Base-by-base conservation (phyloP, 768 basidiomycete genomes). In the Macrocybe gigantea region DNA sequence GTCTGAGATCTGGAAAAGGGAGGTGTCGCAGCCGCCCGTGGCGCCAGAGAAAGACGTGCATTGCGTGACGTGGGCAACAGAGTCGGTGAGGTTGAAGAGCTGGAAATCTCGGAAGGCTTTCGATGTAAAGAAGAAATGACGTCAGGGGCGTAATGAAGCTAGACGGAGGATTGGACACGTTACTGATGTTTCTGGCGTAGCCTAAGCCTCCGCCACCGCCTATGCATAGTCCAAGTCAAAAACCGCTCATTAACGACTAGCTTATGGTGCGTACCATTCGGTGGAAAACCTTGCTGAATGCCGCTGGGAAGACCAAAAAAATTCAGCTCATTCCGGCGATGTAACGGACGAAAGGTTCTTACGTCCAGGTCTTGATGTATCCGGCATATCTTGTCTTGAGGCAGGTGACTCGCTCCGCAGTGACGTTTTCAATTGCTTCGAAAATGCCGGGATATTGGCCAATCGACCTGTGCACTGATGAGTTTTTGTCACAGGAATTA, bases 341-440 rank as follows among this genome's bases (percentile, higher is more conserved):
- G 7, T 12, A 13, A 8, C 15, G 3, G 36, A 33, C 22, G 31
- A 33, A 12, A 14, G 12, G 3, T 10, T 43, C 59, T 57, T 32
- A 58, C 55, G 66, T 66, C 67, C 67, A 68, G 15, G 66, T 65
- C 51, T 68, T 68, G 42, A 67, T 58, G 44, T 68, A 67, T 5
- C 60, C 65, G 3, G 57, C 58, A 44, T 60, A 60, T 11, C 55
- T 45, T 0, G 59, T 60, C 6, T 53, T 51, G 30, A 60, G 51
- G 44, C 58, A 62, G 3, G 50, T 47, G 7, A 66, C 52, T 12
- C 61, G 53, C 30, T 61, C 52, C 4, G 60, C 62, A 9, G 63
- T 62, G 11, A 68, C 60, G 13, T 64, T 62, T 49, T 65, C 64
- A 10, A 66, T 59, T 33, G 53, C 50, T 44, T 65, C 64, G 35